A percentile compares a stretch with the other conserved stretches of the same genome.
These are phyloP conservation scores for Pythium sp. DNA, from an alignment of 352 stramenopile species.

Conservation along the genomic window DNA sequence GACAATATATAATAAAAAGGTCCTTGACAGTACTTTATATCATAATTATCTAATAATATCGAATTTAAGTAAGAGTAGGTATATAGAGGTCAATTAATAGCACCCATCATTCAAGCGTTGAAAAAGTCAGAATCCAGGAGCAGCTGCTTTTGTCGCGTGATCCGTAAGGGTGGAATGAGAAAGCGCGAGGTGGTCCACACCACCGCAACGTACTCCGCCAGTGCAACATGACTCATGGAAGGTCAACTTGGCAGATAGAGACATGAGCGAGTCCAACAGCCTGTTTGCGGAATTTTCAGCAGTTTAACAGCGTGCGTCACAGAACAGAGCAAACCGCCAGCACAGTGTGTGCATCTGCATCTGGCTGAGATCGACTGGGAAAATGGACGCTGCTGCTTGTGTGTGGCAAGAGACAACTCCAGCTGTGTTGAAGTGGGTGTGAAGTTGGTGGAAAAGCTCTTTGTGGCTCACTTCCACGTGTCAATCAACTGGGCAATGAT, in stretches of 20 bases:
- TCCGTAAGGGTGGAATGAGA: not conserved
- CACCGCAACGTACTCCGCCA: not conserved
- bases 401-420: not conserved
- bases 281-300: not conserved
- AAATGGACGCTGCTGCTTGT: not conserved
- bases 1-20: too few species aligned
- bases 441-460: not conserved
- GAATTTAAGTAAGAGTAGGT: too few species aligned
- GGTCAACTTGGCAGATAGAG: not conserved
- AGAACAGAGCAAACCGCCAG: not conserved
- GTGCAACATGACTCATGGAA: not conserved
- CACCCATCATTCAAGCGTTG: too few species aligned
- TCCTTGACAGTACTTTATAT: too few species aligned
- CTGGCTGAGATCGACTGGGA: not conserved
- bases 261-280: not conserved
- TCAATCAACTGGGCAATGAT: too few species aligned
- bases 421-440: not conserved
- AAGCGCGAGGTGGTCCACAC: not conserved
- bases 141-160: not conserved
- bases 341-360: not conserved
- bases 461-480: too few species aligned
- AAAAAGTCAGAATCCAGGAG: not conserved
- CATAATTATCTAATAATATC: too few species aligned
- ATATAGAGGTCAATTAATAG: too few species aligned
- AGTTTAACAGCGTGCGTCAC: not conserved